Percentiles rank a stretch among this genome's conserved stretches.
phyloP scores from a whole-genome alignment of 495 filamentous ascomycete genomes.

The Annulohypoxylon stygium region DNA sequence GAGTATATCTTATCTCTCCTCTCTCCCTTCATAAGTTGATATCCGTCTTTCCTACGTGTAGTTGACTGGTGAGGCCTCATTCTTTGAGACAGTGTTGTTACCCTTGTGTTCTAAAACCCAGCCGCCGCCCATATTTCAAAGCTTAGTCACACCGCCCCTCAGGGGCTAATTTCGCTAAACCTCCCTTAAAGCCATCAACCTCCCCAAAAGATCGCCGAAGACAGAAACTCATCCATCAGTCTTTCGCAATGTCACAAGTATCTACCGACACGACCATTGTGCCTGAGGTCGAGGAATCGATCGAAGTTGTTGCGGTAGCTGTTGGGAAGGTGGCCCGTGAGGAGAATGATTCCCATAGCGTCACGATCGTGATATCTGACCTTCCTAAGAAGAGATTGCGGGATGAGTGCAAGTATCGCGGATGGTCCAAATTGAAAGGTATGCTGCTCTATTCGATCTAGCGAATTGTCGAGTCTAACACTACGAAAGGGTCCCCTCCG shows the following conservation, averaged over 20 bases:
- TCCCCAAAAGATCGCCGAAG: background rate
- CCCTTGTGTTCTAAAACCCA: background rate
- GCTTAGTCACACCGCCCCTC: background rate
- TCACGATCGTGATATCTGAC: constrained; percentile 7
- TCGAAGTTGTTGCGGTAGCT: background rate
- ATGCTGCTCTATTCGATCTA: background rate
- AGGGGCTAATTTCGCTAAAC: constrained; percentile 1
- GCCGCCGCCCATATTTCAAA: background rate
- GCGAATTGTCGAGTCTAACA: background rate
- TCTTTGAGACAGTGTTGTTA: background rate
- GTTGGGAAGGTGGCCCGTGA: constrained; percentile 7
- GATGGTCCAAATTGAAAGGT: constrained; percentile 17
- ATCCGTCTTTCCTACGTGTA: background rate
- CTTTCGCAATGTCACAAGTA: background rate
- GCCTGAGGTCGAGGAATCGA: background rate
- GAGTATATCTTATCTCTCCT: constrained; percentile 1
- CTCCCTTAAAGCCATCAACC: background rate
- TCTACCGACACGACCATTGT: background rate
- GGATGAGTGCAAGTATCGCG: constrained; percentile 15
- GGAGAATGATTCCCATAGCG: constrained; percentile 7
- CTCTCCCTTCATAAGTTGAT: background rate
- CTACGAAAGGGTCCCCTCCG: background rate
- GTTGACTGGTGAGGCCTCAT: background rate
- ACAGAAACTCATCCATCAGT: background rate
- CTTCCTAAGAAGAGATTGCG: constrained; percentile 7